These are phyloP conservation scores for Cercospora brassicicola DNA, from an alignment of 2,329 filamentous ascomycete genomes.

Conservation along the genomic window DNA sequence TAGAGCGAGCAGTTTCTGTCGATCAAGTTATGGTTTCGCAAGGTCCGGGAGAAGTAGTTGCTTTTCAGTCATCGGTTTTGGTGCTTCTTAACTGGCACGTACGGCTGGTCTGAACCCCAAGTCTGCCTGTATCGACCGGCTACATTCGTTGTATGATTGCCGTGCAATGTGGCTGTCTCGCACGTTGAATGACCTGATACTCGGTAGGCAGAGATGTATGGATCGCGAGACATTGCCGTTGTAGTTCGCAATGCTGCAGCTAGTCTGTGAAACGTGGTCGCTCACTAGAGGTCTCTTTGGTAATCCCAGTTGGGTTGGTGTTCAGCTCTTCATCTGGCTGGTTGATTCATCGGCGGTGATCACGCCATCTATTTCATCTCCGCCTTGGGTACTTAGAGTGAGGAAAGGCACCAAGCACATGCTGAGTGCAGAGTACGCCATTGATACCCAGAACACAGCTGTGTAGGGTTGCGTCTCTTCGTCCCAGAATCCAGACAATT, in stretches of 20 bases:
- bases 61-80: background rate
- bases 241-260: too few species aligned
- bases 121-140: too few species aligned
- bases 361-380: background rate
- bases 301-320: background rate
- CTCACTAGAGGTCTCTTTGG: too few species aligned
- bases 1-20: background rate
- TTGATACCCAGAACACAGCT: constrained; percentile 9
- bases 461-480: constrained; percentile 9
- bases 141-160: too few species aligned
- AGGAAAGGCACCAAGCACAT: constrained; percentile 12
- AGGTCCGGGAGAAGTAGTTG: background rate
- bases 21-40: background rate
- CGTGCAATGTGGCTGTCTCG: too few species aligned
- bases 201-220: too few species aligned
- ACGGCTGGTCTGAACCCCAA: too few species aligned
- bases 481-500: constrained; percentile 2
- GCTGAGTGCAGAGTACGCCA: constrained; percentile 8
- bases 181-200: too few species aligned
- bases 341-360: background rate
- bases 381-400: constrained; percentile 8
- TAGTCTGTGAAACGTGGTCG: too few species aligned
- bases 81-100: background rate
- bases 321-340: background rate
- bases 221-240: too few species aligned